Evolutionary conservation across 2,329 filamentous ascomycete species (phyloP), one percentile per base, ranked within the genome.

Genomic region (Cadophora sp.): DNA sequence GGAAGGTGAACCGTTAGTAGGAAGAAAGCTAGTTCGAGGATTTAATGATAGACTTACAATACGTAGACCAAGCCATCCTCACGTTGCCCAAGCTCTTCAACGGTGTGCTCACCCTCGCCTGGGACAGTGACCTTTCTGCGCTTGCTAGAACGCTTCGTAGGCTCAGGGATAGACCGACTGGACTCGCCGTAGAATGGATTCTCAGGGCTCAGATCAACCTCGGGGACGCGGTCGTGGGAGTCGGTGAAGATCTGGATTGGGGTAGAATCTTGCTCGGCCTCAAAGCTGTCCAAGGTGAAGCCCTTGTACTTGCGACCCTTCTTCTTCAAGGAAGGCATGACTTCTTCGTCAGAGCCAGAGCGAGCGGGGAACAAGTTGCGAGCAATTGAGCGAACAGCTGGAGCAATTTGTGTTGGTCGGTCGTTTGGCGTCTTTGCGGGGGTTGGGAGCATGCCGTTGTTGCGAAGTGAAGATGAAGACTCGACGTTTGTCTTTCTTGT

Each of bases 201-300:
- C 30, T 89, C 88, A 7, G 82, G 79, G 71, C 84, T 88, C n/a
- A 80, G 77, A 73, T 93, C 91, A 50, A 87, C 80, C 70, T 88
- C 85, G 22, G 92, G 92, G 50, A 94, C 79, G 64, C 90, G 89
- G 72, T 97, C 94, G 70, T 93, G 90, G 0, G 91, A 88, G 77
- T 96, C 92, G 48, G 90, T 94, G 76, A 89, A 95, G 74, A 95
- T 92, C 70, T 86, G 78, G 72, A 94, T 91, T n/a, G 83, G 78
- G 16, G 67, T 65, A 50, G 84, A 81, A 50, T 87, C 79, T n/a
- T 85, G 83, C 60, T 88, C 85, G 8, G 79, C 83, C 27, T 79
- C 80, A 75, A 90, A 89, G 78, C 86, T 89, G 69, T 86, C 84
- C 70, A 89, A 74, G 13, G 83, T 81, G 51, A 84, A 79, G 60